Evolutionary conservation across 2,329 filamentous ascomycete species (phyloP), one percentile per base, ranked within the genome.

Genomic region (Aspergillus pseudoviridinutans): DNA sequence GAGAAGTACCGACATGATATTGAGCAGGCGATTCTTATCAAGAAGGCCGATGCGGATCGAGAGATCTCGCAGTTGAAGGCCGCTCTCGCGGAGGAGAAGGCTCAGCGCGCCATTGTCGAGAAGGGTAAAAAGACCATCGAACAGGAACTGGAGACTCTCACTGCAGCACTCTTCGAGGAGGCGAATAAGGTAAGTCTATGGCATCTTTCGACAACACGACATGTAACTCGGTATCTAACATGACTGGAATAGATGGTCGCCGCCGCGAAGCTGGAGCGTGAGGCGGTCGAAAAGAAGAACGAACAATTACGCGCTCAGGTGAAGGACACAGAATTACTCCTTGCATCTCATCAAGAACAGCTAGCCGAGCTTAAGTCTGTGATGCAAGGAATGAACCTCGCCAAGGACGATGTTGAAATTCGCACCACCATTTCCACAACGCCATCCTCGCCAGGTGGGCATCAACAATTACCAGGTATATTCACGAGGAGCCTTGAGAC

Each of bases 111-210:
- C 7, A 83, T 86, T 49, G 84, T 84, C 10, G 89, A 92, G 68
- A 87, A 85, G 71, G 90, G 91, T 56, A 96, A 94, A 79, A 90
- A 89, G 74, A 87, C 87, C 61, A 96, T 97, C 29, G 94, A 99
- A 73, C 87, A 89, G 65, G 94, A 99, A 74, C 79, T 99, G 49
- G 94, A 97, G 76, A 90, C 86, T 53, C 76, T 99, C 62, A 97
- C 94, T 0, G 87, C 91, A 1, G 92, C 91, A 28, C 82, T 99
- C n/a, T 99, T 99, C 62, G 92, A 97, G 71, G 93, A 99, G 79
- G 94, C 94, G 51, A 97, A 99, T 78, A 92, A 89, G 75, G 84
- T 87, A 71, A 58, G 42, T 20, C 17, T 1, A 22, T 24, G 7
- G 32, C n/a, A 28, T 12, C 1, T 24, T 41, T 9, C 20, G 12